These are phyloP conservation scores for Paraurostyla sp. DNA, from an alignment of 73 alveolate species.

Conservation along the genomic window DNA sequence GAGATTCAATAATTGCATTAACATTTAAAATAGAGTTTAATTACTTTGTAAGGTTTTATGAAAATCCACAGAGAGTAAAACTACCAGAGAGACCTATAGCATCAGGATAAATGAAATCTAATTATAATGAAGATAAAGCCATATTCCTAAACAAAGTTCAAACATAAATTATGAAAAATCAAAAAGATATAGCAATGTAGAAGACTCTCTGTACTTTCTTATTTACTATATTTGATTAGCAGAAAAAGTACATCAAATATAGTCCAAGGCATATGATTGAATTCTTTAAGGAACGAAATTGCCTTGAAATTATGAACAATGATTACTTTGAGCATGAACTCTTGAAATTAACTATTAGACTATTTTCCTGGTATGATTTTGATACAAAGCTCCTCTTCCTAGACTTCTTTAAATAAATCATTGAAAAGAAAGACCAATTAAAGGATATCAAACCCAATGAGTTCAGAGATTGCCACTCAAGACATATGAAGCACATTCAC, in stretches of 20 bases:
- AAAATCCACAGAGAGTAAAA: not conserved
- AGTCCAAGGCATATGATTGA: constrained; percentile 7
- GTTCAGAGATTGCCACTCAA: not conserved
- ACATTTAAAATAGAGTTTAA: constrained; percentile 1
- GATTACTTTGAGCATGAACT: not conserved
- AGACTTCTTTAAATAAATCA: constrained; percentile 2
- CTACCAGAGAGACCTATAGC: not conserved
- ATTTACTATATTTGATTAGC: not conserved
- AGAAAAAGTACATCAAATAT: not conserved
- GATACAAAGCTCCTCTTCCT: constrained; percentile 5
- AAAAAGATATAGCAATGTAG: not conserved
- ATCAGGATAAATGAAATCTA: not conserved
- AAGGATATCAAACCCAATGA: not conserved
- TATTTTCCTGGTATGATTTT: constrained; percentile 1
- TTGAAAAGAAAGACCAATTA: not conserved
- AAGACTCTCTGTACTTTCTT: constrained; percentile 13
- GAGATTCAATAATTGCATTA: constrained; percentile 18
- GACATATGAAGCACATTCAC: not conserved
- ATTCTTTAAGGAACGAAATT: not conserved
- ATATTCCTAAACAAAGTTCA: not conserved
- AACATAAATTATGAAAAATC: not conserved
- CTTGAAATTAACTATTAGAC: not conserved
- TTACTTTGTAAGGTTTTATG: not conserved
- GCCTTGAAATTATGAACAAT: not conserved
- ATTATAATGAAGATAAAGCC: not conserved